phyloP scores from a whole-genome alignment of 345 rosid species.

The Camelina sativa region DNA sequence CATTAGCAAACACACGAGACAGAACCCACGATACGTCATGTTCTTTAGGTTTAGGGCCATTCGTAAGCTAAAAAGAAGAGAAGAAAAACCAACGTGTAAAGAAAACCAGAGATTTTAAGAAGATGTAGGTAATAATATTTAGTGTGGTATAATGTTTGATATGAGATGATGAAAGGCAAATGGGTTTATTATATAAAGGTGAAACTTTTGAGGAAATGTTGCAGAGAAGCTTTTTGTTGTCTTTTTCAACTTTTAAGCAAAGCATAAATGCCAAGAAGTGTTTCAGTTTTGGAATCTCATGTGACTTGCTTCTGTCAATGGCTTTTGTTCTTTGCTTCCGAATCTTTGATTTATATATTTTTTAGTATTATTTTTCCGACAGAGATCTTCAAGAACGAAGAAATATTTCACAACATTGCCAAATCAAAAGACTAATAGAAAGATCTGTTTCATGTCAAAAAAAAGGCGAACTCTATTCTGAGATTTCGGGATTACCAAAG shows the following conservation, averaged over 20 bases:
- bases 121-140: constrained; percentile 17
- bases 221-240: constrained; percentile 56
- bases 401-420: constrained; percentile 14
- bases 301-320: constrained; percentile 36
- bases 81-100: constrained; percentile 1
- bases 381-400: constrained; percentile 18
- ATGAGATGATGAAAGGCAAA: constrained; percentile 29
- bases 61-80: constrained; percentile 10
- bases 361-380: background rate
- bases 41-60: constrained; percentile 38
- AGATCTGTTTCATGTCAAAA: constrained; percentile 35
- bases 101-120: background rate
- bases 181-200: constrained; percentile 66
- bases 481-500: constrained; percentile 31
- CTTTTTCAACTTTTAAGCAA: constrained; percentile 61
- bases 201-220: constrained; percentile 51
- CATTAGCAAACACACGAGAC: constrained; percentile 46
- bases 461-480: constrained; percentile 22
- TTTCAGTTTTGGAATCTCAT: constrained; percentile 45
- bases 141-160: constrained; percentile 29
- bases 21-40: constrained; percentile 36
- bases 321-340: constrained; percentile 43
- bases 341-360: background rate
- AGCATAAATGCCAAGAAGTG: constrained; percentile 55
- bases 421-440: constrained; percentile 28